Percentiles rank a stretch among this genome's conserved stretches.
These are phyloP conservation scores for Sinapis alba DNA, from an alignment of 441 rosid species.

Conservation along the genomic window DNA sequence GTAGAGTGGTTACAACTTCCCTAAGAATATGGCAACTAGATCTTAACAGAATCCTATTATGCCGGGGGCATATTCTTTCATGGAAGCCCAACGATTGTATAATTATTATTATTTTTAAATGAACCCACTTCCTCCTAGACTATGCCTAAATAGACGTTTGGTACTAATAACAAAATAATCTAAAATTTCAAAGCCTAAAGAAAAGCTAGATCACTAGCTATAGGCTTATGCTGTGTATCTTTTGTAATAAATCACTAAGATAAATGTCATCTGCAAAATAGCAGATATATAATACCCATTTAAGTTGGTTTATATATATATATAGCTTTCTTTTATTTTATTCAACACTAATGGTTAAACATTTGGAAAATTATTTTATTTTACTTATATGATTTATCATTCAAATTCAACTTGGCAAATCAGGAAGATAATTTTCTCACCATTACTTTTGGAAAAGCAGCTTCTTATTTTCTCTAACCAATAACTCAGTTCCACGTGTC, in stretches of 20 bases:
- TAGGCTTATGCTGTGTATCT: too few species aligned
- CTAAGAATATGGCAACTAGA: too few species aligned
- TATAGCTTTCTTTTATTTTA: not conserved
- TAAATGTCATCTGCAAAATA: not conserved
- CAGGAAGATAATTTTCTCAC: not conserved
- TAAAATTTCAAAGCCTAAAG: not conserved
- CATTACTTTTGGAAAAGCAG: slow-evolving; percentile 13
- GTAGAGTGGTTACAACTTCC: too few species aligned
- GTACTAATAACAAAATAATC: too few species aligned
- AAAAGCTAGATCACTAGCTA: not conserved
- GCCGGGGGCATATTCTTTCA: too few species aligned
- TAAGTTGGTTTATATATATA: not conserved
- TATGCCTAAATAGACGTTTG: not conserved
- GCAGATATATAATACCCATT: not conserved
- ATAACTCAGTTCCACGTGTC: not conserved
- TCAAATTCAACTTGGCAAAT: slow-evolving; percentile 24
- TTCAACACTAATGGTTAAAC: not conserved
- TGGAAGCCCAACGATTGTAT: not conserved
- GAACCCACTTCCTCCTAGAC: not conserved
- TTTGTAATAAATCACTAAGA: not conserved
- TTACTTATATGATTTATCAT: not conserved
- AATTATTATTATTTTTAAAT: too few species aligned
- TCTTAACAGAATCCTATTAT: too few species aligned
- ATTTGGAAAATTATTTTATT: not conserved
- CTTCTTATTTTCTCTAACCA: not conserved